Evolutionary conservation across 495 filamentous ascomycete genomes (phyloP), one percentile per base, ranked within the genome.

Genomic region (Glonium stellatum): DNA sequence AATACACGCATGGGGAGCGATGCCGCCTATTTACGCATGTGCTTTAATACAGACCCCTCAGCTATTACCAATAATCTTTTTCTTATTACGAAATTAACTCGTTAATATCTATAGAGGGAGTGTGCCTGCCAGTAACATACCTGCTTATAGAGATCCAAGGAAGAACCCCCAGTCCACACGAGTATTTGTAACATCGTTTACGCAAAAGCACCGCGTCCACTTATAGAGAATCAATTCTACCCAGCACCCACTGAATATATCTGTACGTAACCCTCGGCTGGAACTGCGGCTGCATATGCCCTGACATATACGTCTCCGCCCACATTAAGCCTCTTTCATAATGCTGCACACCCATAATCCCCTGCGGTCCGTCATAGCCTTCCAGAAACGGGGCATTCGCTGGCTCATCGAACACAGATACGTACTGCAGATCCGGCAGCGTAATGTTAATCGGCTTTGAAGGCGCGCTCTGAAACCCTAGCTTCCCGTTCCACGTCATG

Each of bases 261-360:
- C 54, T 35, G 52, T 68, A 68, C 34, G 52, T 58, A 11, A 55
- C 50, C 27, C 66, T 39, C 13, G 46, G 64, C 55, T 68, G 66
- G 34, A 66, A 68, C 42, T 68, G 66, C 42, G 66, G 66, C 34
- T 68, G 58, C 63, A 68, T 68, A 57, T 68, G 66, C 25, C 66
- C 66, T 18, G 36, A 50, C 46, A 60, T 58, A 31, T 60, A 68
- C n/a, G 66, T 66, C 54, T 66, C 59, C 25, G 59, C 70, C 69
- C 69, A 74, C 67, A 72, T 73, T 19, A 70, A 44, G 0, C 69
- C 70, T 1, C 67, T 37, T 54, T 75, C 70, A 59, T 55, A 70
- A 65, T 73, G 69, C 57, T 70, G 68, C 5, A 72, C 57, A 0
- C 72, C 72, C 72, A 74, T 75, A 54, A 68, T 59, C 0, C 69